Percentiles rank a stretch among this genome's conserved stretches.
These are phyloP conservation scores for Suillus placidus DNA, from an alignment of 768 basidiomycete genomes.

Conservation along the genomic window DNA sequence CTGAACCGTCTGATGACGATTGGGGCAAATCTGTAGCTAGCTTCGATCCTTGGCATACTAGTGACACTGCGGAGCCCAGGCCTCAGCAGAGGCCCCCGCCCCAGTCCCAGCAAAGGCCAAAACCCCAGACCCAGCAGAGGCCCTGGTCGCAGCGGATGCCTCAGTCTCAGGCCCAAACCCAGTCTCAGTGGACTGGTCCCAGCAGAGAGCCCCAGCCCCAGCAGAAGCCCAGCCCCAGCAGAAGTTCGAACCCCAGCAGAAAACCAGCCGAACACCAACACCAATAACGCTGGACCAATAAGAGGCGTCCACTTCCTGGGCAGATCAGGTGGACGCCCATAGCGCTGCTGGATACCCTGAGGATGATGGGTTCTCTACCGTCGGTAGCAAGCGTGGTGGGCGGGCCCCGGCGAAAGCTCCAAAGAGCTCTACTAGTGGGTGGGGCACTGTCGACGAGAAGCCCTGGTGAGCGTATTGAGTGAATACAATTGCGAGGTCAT, in stretches of 20 bases:
- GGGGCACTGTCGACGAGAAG: slow-evolving; percentile 26
- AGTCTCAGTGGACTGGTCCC: not conserved
- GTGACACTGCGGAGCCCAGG: not conserved
- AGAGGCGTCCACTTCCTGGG: slow-evolving; percentile 25
- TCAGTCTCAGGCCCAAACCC: not conserved
- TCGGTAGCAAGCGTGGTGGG: slow-evolving; percentile 17
- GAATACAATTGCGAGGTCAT: no score
- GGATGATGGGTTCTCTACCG: slow-evolving; percentile 3
- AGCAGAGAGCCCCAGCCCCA: not conserved
- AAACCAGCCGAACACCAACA: not conserved
- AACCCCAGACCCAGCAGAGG: not conserved
- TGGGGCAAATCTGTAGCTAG: slow-evolving; percentile 26
- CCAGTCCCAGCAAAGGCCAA: not conserved
- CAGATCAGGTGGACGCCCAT: slow-evolving; percentile 30
- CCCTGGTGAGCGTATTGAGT: slow-evolving; percentile 23
- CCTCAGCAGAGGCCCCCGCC: not conserved
- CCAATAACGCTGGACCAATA: slow-evolving; percentile 11
- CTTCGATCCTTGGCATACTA: slow-evolving; percentile 26
- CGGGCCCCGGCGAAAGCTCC: slow-evolving; percentile 7
- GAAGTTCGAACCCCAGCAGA: slow-evolving; percentile 12
- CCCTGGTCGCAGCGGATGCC: not conserved
- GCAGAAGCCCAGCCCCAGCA: slow-evolving; percentile 14
- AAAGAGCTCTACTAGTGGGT: slow-evolving; percentile 28
- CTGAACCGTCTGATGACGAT: slow-evolving; percentile 21
- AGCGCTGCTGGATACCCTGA: slow-evolving; percentile 12